phyloP scores from a whole-genome alignment of 257 asterid genomes.

The Cordia subcordata region DNA sequence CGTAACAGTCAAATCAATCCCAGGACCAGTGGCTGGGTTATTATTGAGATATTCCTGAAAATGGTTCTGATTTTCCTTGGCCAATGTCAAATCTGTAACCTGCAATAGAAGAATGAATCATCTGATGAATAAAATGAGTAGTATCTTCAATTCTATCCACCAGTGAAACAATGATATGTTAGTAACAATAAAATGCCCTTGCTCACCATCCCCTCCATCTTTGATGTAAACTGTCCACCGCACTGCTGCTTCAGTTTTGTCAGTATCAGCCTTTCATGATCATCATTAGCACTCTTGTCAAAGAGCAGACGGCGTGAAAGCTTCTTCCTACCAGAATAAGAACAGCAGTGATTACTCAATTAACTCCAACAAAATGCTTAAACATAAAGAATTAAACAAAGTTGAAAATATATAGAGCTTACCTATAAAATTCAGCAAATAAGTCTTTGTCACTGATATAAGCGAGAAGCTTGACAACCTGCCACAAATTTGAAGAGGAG shows the following conservation, averaged over 20 bases:
- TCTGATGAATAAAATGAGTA: not conserved
- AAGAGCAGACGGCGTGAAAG: slow-evolving; percentile 51
- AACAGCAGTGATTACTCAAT: not conserved
- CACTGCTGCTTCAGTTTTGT: slow-evolving; percentile 49
- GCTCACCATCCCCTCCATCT: slow-evolving; percentile 68
- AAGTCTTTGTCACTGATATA: slow-evolving; percentile 53
- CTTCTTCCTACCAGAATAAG: slow-evolving; percentile 36
- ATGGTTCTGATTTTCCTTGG: slow-evolving; percentile 38
- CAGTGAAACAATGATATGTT: too few relatives aligned
- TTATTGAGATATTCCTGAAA: slow-evolving; percentile 38
- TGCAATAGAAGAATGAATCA: slow-evolving; percentile 7
- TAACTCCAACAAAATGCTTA: not conserved
- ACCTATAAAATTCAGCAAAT: slow-evolving; percentile 54
- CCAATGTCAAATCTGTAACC: slow-evolving; percentile 52
- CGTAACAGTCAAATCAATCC: slow-evolving; percentile 42
- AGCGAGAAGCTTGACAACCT: slow-evolving; percentile 46
- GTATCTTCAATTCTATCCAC: not conserved
- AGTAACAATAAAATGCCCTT: too few relatives aligned
- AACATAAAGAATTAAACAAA: not conserved
- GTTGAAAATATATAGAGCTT: slow-evolving; percentile 10
- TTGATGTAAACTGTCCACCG: slow-evolving; percentile 57
- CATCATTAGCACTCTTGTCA: slow-evolving; percentile 44
- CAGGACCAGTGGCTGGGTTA: slow-evolving; percentile 29
- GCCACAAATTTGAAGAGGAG: not conserved
- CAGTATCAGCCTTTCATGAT: slow-evolving; percentile 43